Percentiles rank a stretch among this genome's conserved stretches.
Conservation (phyloP, 192 early-diverging fungal genomes). For the Chytriomyces hyalinus region DNA sequence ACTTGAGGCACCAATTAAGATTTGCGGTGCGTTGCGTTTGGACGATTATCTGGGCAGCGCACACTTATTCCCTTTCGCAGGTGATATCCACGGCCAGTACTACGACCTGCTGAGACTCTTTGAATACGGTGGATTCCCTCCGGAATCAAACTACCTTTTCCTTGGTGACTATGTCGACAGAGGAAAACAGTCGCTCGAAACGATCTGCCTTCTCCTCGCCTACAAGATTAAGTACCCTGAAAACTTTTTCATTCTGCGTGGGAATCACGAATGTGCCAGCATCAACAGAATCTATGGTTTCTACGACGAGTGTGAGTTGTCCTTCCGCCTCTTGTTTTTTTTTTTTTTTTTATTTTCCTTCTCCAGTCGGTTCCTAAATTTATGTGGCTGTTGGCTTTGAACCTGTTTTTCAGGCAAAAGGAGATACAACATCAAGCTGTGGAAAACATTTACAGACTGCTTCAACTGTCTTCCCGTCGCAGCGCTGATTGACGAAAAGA, state of each 20-base stretch:
- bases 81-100: slow-evolving; percentile 94
- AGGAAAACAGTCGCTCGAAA: slow-evolving; percentile 96
- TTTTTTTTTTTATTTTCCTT: too few relatives aligned
- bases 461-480: slow-evolving; percentile 98
- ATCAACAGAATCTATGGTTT: slow-evolving; percentile 98
- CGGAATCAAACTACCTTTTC: slow-evolving; percentile 95
- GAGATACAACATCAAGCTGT: slow-evolving; percentile 96
- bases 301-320: slow-evolving; percentile 87
- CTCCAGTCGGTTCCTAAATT: background rate
- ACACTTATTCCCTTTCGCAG: slow-evolving; percentile 27
- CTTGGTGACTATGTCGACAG: slow-evolving; percentile 97
- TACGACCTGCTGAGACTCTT: slow-evolving; percentile 94
- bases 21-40: slow-evolving; percentile 72
- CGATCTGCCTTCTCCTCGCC: slow-evolving; percentile 92
- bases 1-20: slow-evolving; percentile 93
- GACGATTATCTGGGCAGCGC: background rate
- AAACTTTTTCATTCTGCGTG: slow-evolving; percentile 98
- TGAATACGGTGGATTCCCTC: slow-evolving; percentile 95
- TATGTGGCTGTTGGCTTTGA: background rate
- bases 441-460: slow-evolving; percentile 98
- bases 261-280: slow-evolving; percentile 98
- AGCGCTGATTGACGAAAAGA: slow-evolving; percentile 97
- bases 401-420: slow-evolving; percentile 72
- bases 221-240: slow-evolving; percentile 99
- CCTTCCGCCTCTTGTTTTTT: slow-evolving; percentile 6